These are phyloP conservation scores for Rosa multiflora DNA, from an alignment of 306 rosid species.

Conservation along the genomic window DNA sequence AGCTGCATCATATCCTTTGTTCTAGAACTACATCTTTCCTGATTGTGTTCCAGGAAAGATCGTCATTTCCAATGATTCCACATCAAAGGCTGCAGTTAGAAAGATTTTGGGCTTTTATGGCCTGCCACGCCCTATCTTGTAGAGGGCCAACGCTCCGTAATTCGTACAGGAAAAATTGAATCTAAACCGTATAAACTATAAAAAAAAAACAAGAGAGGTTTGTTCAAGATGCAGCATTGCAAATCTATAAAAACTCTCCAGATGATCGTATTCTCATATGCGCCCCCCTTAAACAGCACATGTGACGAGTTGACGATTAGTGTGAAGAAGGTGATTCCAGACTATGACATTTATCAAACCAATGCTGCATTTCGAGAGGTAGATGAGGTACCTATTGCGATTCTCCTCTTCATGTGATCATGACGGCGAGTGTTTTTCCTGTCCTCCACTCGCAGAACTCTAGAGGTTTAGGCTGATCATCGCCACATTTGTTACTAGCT, in stretches of 20 bases:
- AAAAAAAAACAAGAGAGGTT: conserved; percentile 24
- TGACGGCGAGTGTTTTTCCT: conserved; percentile 1
- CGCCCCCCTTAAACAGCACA: conserved; percentile 20
- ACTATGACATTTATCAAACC: conserved; percentile 25
- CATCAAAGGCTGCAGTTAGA: background rate
- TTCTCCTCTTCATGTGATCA: conserved; percentile 26
- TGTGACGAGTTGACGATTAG: conserved; percentile 27
- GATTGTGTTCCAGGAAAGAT: background rate
- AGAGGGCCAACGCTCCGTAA: background rate
- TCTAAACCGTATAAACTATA: conserved; percentile 2
- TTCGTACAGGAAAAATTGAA: too few relatives aligned
- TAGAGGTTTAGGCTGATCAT: conserved; percentile 27
- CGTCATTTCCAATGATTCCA: background rate
- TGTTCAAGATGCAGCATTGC: conserved; percentile 22
- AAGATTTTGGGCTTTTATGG: conserved; percentile 7
- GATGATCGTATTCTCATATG: conserved; percentile 23
- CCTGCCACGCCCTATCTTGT: conserved; percentile 23
- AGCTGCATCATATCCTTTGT: conserved; percentile 17
- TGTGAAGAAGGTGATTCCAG: conserved; percentile 23
- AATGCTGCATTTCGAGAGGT: conserved; percentile 23
- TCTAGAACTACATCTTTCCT: conserved; percentile 29
- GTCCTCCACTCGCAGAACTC: conserved; percentile 17
- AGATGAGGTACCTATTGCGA: conserved; percentile 25
- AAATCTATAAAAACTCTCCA: conserved; percentile 7
- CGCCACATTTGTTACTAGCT: conserved; percentile 35